Evolutionary conservation across 306 rosid species (phyloP).

Genomic region (Trifolium dubium): DNA sequence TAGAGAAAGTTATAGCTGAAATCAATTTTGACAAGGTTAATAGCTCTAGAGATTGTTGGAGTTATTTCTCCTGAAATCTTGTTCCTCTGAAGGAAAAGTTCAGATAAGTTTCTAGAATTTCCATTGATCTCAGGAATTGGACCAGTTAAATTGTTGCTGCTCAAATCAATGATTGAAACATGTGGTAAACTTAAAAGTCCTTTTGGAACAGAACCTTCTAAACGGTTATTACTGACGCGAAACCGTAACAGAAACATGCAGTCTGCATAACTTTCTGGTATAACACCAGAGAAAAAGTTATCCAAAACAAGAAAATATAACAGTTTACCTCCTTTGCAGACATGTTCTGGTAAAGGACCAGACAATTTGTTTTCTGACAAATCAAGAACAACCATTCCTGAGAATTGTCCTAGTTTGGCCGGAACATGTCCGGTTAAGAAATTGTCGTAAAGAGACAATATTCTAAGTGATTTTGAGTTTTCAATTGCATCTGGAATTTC

Average conservation of each 20-base stretch:
- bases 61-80: constrained; percentile 77
- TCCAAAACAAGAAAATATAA: constrained; percentile 72
- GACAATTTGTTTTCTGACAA: constrained; percentile 77
- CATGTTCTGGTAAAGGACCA: constrained; percentile 77
- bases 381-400: constrained; percentile 72
- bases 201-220: constrained; percentile 73
- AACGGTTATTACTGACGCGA: constrained; percentile 70
- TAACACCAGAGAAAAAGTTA: constrained; percentile 73
- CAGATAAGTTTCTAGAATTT: constrained; percentile 75
- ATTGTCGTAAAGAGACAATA: constrained; percentile 81
- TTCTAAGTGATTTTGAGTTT: constrained; percentile 64
- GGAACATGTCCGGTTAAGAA: constrained; percentile 74
- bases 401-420: constrained; percentile 65
- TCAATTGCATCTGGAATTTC: constrained; percentile 73
- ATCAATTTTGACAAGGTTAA: constrained; percentile 79
- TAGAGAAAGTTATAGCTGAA: constrained; percentile 74
- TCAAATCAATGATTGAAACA: constrained; percentile 79
- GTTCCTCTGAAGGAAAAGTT: constrained; percentile 81
- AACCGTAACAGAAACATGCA: constrained; percentile 77
- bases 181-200: constrained; percentile 73
- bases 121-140: constrained; percentile 57
- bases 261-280: constrained; percentile 65
- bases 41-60: constrained; percentile 66
- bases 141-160: constrained; percentile 69
- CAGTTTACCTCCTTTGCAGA: constrained; percentile 74